A percentile compares a stretch with the other conserved stretches of the same genome.
Conservation (phyloP, 306 rosid genomes). For the Quercus mongolica region DNA sequence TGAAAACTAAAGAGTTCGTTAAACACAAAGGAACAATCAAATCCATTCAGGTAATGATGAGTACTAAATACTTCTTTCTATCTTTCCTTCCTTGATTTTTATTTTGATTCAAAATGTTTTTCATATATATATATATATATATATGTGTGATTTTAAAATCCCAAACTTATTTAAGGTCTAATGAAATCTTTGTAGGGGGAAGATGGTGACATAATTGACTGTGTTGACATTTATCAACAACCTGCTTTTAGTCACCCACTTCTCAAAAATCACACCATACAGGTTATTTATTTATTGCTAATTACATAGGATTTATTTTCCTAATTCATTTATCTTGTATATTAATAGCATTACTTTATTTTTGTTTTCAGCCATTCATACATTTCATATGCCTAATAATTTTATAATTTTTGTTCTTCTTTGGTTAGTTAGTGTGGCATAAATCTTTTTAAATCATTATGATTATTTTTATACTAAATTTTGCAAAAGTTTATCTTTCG, state of each 20-base stretch:
- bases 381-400: too few relatives aligned
- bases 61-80: not conserved
- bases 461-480: too few relatives aligned
- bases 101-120: not conserved
- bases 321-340: not conserved
- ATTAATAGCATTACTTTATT: too few relatives aligned
- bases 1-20: not conserved
- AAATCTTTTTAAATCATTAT: too few relatives aligned
- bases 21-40: not conserved
- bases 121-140: too few relatives aligned
- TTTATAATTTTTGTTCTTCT: too few relatives aligned
- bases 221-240: slow-evolving; percentile 22
- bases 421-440: too few relatives aligned
- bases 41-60: not conserved
- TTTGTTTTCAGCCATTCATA: too few relatives aligned
- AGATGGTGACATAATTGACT: slow-evolving; percentile 21
- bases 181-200: slow-evolving; percentile 8
- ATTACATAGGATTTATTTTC: not conserved
- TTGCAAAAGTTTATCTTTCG: too few relatives aligned
- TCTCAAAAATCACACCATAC: slow-evolving; percentile 21
- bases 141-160: too few relatives aligned
- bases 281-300: slow-evolving; percentile 8
- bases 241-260: slow-evolving; percentile 28
- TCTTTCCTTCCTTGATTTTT: too few relatives aligned
- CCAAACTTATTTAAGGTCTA: too few relatives aligned